A percentile compares a stretch with the other conserved stretches of the same genome.
These are phyloP conservation scores for Suillus brevipes DNA, from an alignment of 768 basidiomycete species.

Conservation along the genomic window DNA sequence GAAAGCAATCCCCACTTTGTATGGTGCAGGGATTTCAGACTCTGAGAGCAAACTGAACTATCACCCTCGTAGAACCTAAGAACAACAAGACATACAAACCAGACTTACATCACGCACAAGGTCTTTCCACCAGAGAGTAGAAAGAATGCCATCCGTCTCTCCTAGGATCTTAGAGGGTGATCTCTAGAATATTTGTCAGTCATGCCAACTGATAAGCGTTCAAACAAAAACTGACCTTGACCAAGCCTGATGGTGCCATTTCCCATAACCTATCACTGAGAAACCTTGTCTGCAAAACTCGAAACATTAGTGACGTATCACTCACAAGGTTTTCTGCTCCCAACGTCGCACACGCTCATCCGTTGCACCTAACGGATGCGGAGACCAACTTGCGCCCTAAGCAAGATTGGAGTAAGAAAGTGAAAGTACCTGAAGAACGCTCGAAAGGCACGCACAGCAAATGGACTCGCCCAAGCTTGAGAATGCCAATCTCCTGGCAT, in stretches of 20 bases:
- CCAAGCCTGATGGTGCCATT: conserved; percentile 46
- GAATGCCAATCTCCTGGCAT: conserved; percentile 41
- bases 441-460: conserved; percentile 39
- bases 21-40: conserved; percentile 37
- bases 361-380: conserved; percentile 36
- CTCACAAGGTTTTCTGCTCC: conserved; percentile 47
- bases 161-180: conserved; percentile 38
- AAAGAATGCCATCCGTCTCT: conserved; percentile 17
- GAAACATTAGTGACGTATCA: not conserved
- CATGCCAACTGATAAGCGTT: not conserved
- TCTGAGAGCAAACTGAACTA: conserved; percentile 32
- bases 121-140: conserved; percentile 39
- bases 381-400: conserved; percentile 52
- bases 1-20: conserved; percentile 42
- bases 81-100: too few relatives aligned
- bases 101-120: conserved; percentile 40
- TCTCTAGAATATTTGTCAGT: conserved; percentile 27
- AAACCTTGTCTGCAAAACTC: not conserved
- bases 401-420: not conserved
- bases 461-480: conserved; percentile 50
- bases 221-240: conserved; percentile 30
- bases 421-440: not conserved
- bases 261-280: conserved; percentile 47
- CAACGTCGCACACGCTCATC: conserved; percentile 37
- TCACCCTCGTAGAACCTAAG: not conserved